phyloP scores from a whole-genome alignment of 2,329 filamentous ascomycete species.

The Mollisiaceae sp. region DNA sequence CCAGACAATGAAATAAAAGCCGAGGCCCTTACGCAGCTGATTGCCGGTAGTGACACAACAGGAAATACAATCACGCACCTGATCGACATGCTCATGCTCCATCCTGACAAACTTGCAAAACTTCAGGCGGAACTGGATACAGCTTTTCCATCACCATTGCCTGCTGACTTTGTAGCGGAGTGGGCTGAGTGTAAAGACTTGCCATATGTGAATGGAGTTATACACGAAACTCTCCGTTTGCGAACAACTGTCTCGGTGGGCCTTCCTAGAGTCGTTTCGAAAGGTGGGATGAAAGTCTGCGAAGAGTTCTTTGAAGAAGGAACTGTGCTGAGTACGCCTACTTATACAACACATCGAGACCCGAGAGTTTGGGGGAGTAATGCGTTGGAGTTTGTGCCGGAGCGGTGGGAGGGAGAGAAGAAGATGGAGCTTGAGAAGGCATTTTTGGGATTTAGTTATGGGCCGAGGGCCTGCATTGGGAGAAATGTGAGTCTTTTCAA shows the following conservation, averaged over 20 bases:
- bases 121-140: neutral
- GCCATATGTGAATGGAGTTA: conserved; percentile 5
- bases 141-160: neutral
- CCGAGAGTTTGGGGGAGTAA: conserved; percentile 2
- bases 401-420: conserved; percentile 2
- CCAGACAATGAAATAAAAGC: conserved; percentile 10
- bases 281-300: conserved; percentile 6
- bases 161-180: neutral
- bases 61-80: conserved; percentile 5
- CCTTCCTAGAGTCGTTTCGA: neutral
- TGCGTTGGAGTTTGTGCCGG: conserved; percentile 3
- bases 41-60: conserved; percentile 3
- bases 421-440: conserved; percentile 4
- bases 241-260: conserved; percentile 2
- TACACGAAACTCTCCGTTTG: neutral
- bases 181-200: conserved; percentile 2
- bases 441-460: conserved; percentile 8
- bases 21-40: neutral
- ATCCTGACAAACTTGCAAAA: conserved; percentile 1
- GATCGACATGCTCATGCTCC: conserved; percentile 5
- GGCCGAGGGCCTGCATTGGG: conserved; percentile 5
- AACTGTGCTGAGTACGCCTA: conserved; percentile 4
- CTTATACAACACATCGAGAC: conserved; percentile 5
- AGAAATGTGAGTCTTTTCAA: neutral
- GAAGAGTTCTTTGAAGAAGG: conserved; percentile 4